Evolutionary conservation across 805 yeast species (phyloP), one percentile per base, ranked within the genome.

Genomic region (Jamesozyma rosinii): DNA sequence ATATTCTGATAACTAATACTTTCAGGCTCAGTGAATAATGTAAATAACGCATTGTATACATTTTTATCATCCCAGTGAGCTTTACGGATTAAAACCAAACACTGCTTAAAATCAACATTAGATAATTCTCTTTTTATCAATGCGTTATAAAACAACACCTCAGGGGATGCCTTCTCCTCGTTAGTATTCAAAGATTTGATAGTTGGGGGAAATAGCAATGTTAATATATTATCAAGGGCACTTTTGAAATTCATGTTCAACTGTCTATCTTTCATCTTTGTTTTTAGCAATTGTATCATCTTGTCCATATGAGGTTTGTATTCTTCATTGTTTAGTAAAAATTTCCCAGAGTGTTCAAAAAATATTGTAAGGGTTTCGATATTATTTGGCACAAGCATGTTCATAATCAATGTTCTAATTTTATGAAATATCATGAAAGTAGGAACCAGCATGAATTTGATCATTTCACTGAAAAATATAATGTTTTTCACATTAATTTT

Each of bases 401-500:
- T 72, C 43, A 76, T 53, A 1, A 83, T 74, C 49, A 85, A 64
- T 1, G 71, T 64, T 52, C 86, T 70, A 38, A 88, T 71, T 55
- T 81, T 83, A 59, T 87, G 89, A 57, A 86, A 82, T 11, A 81
- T 68, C 45, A 81, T 70, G 59, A 78, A 80, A n/a, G 70, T 65
- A 0, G 95, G 90, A 14, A 87, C 68, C 47, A 87, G 60, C 50
- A 74, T 77, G 58, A 88, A 88, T 56, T 84, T 86, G 27, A 82
- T 75, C 64, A 88, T 66, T 54, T 89, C 96, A 39, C 78, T 67
- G 50, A 84, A 79, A 51, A 83, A 81, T 19, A 72, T 68, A 31
- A 84, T 72, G 49, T 72, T 76, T 49, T 69, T 72, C 50, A 78
- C 75, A 48, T 76, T 76, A 40, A 81, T 60, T 17, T 64, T 64